Conservation (phyloP, 1,284 basidiomycete species). For the Bjerkandera adusta region DNA sequence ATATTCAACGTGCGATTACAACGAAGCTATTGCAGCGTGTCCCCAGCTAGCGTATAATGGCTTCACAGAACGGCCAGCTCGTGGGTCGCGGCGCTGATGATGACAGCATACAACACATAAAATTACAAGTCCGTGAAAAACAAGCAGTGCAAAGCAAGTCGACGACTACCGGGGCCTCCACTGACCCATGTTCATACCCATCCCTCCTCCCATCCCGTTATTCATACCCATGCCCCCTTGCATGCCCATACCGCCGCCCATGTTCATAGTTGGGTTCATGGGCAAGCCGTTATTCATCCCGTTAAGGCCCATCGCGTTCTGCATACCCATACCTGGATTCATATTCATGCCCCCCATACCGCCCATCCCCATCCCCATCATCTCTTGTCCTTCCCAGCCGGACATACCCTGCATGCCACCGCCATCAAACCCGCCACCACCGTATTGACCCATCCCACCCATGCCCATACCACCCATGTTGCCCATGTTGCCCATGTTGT, state of each 20-base stretch:
- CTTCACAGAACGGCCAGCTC: no score
- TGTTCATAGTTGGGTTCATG: constrained; percentile 22
- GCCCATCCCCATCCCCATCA: constrained; percentile 24
- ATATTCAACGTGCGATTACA: no score
- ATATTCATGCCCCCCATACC: constrained; percentile 23
- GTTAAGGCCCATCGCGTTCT: constrained; percentile 13
- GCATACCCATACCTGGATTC: constrained; percentile 11
- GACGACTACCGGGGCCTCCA: constrained; percentile 1
- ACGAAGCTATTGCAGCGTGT: no score
- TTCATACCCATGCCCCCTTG: constrained; percentile 30
- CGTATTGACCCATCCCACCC: constrained; percentile 12
- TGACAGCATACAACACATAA: no score
- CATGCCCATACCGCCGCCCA: constrained; percentile 28
- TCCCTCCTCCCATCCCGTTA: constrained; percentile 23
- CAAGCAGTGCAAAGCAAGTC: no score
- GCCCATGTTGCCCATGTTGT: constrained; percentile 20
- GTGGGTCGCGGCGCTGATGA: no score
- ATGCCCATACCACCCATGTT: constrained; percentile 23
- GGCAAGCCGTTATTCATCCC: constrained; percentile 24
- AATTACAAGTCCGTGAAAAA: no score
- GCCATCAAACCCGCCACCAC: constrained; percentile 14
- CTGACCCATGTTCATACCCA: constrained; percentile 29
- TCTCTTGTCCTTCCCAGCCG: constrained; percentile 18
- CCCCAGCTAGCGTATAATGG: no score
- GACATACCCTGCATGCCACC: constrained; percentile 22